Conservation (phyloP, 805 yeast genomes). For the Wilhelminamyces savonicus region DNA sequence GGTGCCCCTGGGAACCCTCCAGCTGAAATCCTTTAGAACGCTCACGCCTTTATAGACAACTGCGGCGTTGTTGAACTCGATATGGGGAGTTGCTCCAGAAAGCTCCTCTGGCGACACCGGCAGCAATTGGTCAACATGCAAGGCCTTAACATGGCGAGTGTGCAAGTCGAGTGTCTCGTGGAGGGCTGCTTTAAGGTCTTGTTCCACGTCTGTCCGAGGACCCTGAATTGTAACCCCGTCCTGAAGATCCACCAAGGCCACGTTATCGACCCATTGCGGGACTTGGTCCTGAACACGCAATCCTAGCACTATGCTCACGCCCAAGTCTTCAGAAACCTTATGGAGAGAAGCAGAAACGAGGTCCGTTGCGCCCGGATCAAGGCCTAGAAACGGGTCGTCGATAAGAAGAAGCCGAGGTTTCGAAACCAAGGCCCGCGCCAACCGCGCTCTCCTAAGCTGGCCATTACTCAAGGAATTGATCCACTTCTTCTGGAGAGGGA, state of each 20-base stretch:
- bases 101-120: no score
- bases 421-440: slow-evolving; percentile 66
- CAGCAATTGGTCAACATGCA: no score
- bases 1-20: slow-evolving; percentile 67
- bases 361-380: slow-evolving; percentile 68
- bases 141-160: no score
- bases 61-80: slow-evolving; percentile 53
- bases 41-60: slow-evolving; percentile 61
- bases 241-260: slow-evolving; percentile 53
- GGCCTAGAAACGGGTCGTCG: slow-evolving; percentile 90
- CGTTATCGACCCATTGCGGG: slow-evolving; percentile 76
- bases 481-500: slow-evolving; percentile 63
- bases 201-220: slow-evolving; percentile 21
- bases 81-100: slow-evolving; percentile 8
- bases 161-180: no score
- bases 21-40: slow-evolving; percentile 52
- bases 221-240: slow-evolving; percentile 53
- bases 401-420: slow-evolving; percentile 63
- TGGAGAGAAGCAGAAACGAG: slow-evolving; percentile 52
- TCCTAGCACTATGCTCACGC: slow-evolving; percentile 65
- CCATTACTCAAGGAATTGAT: slow-evolving; percentile 88
- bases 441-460: slow-evolving; percentile 83
- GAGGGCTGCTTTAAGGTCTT: no score
- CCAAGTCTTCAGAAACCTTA: slow-evolving; percentile 22
- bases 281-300: slow-evolving; percentile 66